Conservation (phyloP, 1,284 basidiomycete species). For the Ganoderma boninense region DNA sequence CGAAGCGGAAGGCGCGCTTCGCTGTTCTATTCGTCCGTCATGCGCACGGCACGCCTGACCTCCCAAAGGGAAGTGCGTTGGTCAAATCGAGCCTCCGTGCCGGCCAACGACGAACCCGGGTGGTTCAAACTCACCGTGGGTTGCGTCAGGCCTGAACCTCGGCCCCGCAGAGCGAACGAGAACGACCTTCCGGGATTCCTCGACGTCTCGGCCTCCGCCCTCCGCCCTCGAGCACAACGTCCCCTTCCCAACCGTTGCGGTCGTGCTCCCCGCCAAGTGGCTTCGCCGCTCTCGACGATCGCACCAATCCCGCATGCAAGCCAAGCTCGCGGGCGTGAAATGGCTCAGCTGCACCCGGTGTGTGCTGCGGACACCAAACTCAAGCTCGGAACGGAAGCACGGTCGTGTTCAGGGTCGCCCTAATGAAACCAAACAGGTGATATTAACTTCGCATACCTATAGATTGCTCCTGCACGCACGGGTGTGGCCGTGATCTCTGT, state of each 20-base stretch:
- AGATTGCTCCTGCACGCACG: neutral
- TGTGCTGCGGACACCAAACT: neutral
- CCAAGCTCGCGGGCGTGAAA: neutral
- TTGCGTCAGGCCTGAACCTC: neutral
- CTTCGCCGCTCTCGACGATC: neutral
- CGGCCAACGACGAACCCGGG: neutral
- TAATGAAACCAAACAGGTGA: neutral
- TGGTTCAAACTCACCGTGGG: constrained; percentile 2
- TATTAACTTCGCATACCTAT: neutral
- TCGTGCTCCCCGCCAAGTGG: neutral
- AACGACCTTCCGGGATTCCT: constrained; percentile 32
- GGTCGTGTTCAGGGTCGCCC: neutral
- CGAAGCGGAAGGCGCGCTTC: neutral
- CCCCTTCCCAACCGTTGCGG: neutral
- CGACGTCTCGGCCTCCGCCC: neutral
- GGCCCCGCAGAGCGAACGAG: neutral
- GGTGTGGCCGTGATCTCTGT: constrained; percentile 33
- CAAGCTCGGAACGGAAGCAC: neutral
- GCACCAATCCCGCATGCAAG: neutral
- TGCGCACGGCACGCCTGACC: neutral
- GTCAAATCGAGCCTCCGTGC: neutral
- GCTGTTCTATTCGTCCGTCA: neutral
- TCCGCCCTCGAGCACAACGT: neutral
- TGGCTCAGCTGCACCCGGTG: neutral
- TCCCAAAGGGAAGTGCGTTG: neutral